Base-by-base conservation (phyloP, 345 rosid genomes). In the Aquilaria yunnanensis region DNA sequence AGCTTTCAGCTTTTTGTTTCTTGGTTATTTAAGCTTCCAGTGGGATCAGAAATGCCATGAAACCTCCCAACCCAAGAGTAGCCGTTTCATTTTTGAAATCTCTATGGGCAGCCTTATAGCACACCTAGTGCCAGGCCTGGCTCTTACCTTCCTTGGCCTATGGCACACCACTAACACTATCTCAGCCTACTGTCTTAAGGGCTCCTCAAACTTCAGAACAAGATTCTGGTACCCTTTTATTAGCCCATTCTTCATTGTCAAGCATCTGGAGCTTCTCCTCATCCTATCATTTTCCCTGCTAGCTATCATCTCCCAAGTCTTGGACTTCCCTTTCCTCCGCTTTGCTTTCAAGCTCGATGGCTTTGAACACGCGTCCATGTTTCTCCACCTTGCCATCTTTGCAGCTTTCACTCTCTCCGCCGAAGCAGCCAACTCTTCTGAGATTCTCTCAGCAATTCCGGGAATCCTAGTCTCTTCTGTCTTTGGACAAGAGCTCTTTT, bases 361-460 rank as follows among this genome's bases (percentile, higher is more conserved):
- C 70, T 77, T 90, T 32, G 98, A 93, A 72, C 98, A 93, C 16
- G 94, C 94, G 5, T 77, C 90, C 63, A 87, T 93, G 77, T 89
- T 87, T 74, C 80, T 89, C 59, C 98, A 93, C 63, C 92, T 93
- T 56, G 80, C 84, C 12, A 71, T 85, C 59, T 93, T 85, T 52
- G 76, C 96, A 8, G 77, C 85, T 67, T 87, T 87, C 67, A 66
- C 87, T 62, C 83, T 89, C 56, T 80, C 61, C 10, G 72, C 92
- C 0, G 92, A 93, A 70, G 59, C 85, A 61, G 68, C 77, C 34
- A 67, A 57, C 41, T 76, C 78, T 29, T 68, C 88, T 4, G 74
- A 83, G 45, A 66, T 72, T 67, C 72, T 85, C 16, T 78, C 84
- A 0, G 81, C 80, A 41, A 61, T 89, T 47, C 56, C 74, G 1